These are phyloP conservation scores for Lycium ferocissimum DNA, from an alignment of 257 asterid species.

Conservation along the genomic window DNA sequence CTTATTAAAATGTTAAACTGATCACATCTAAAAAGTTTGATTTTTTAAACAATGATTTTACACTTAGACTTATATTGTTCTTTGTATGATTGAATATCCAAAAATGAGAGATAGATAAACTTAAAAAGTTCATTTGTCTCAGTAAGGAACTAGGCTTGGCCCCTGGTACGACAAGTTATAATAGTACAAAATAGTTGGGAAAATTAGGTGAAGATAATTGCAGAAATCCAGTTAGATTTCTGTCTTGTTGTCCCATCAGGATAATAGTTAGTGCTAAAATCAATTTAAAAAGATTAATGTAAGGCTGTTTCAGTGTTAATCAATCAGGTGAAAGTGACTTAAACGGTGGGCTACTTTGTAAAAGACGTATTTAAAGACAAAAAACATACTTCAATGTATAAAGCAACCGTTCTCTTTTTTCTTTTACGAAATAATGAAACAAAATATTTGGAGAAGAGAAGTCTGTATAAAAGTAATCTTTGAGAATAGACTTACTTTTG, in stretches of 20 bases:
- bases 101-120: background rate
- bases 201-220: background rate
- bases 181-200: background rate
- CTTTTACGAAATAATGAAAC: background rate
- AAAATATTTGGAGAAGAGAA: slow-evolving; percentile 1
- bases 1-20: background rate
- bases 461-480: background rate
- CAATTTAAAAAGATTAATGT: too few species aligned
- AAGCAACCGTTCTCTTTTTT: background rate
- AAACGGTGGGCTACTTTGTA: background rate
- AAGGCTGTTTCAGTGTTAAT: background rate
- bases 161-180: too few species aligned
- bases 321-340: too few species aligned
- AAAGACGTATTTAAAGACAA: background rate
- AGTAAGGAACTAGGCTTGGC: too few species aligned
- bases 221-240: background rate
- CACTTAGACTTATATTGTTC: background rate
- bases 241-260: background rate
- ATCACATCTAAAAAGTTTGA: background rate
- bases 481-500: background rate
- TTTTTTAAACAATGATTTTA: too few species aligned
- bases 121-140: background rate
- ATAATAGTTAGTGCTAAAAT: too few species aligned
- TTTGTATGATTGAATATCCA: background rate
- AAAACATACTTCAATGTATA: background rate